Conservation (phyloP, 2,329 filamentous ascomycete genomes). For the Clonostachys solani region DNA sequence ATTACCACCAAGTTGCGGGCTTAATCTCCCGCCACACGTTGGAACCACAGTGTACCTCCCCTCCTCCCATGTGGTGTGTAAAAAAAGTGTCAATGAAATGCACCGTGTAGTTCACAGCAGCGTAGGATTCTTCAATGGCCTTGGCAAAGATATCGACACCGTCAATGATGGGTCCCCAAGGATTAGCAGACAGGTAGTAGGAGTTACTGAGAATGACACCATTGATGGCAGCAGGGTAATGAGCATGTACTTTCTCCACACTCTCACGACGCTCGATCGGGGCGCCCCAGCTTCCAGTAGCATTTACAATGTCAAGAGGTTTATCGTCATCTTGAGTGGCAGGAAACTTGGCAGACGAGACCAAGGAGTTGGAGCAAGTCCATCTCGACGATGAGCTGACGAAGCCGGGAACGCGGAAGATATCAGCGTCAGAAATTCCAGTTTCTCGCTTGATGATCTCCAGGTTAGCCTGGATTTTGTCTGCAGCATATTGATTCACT, state of each 20-base stretch:
- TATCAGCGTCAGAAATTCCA: slow-evolving; percentile 12
- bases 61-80: slow-evolving; percentile 11
- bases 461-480: slow-evolving; percentile 13
- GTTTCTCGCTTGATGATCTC: slow-evolving; percentile 13
- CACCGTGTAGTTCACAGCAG: slow-evolving; percentile 9
- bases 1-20: too few relatives aligned
- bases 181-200: slow-evolving; percentile 10
- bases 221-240: slow-evolving; percentile 12
- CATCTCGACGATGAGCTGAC: too few relatives aligned
- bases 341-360: slow-evolving; percentile 3
- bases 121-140: slow-evolving; percentile 12
- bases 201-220: slow-evolving; percentile 10
- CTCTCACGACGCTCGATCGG: background rate
- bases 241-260: background rate
- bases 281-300: background rate
- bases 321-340: background rate
- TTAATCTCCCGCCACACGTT: slow-evolving; percentile 10
- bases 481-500: slow-evolving; percentile 7
- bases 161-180: slow-evolving; percentile 17
- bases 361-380: too few relatives aligned
- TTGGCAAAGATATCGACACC: slow-evolving; percentile 14
- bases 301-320: background rate
- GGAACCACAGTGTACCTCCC: slow-evolving; percentile 18
- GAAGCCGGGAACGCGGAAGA: slow-evolving; percentile 11
- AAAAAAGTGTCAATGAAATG: slow-evolving; percentile 18